Percentiles rank a stretch among this genome's conserved stretches.
phyloP scores from a whole-genome alignment of 2,329 filamentous ascomycete species.

The Trichoderma sp. region DNA sequence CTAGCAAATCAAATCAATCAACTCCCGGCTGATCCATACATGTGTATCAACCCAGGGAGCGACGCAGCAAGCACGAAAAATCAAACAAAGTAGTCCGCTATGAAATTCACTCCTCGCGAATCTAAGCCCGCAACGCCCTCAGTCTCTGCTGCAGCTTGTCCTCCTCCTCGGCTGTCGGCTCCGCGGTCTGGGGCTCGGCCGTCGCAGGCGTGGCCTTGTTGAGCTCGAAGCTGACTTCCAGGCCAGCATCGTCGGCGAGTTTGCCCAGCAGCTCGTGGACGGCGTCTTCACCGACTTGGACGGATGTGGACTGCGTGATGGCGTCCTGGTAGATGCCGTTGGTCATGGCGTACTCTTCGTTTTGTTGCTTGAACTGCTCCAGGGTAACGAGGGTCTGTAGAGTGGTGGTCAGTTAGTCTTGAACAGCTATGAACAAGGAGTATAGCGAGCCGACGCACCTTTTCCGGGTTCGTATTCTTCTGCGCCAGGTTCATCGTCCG shows the following conservation, averaged over 20 bases:
- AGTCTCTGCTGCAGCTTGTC: constrained; percentile 68
- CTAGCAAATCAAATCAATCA: neutral
- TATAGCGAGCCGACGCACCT: constrained; percentile 39
- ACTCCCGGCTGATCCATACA: neutral
- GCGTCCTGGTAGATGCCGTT: constrained; percentile 83
- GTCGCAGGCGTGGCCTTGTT: constrained; percentile 56
- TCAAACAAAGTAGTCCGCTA: neutral
- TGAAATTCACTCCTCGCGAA: constrained; percentile 14
- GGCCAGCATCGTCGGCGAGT: constrained; percentile 83
- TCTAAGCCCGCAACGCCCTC: constrained; percentile 55
- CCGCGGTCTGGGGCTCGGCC: constrained; percentile 61
- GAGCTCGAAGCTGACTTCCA: constrained; percentile 79
- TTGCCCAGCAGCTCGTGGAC: constrained; percentile 84
- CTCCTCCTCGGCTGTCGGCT: constrained; percentile 76
- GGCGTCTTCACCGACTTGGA: constrained; percentile 76
- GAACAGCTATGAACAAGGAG: too few species aligned
- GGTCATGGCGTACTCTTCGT: constrained; percentile 65
- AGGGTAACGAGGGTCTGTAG: constrained; percentile 56
- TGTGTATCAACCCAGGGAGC: neutral
- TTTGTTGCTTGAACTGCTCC: constrained; percentile 63
- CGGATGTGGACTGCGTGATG: constrained; percentile 73
- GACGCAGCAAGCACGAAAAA: neutral
- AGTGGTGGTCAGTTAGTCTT: neutral
- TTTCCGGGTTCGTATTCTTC: constrained; percentile 60
- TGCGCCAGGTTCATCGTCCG: constrained; percentile 61